Evolutionary conservation across 192 early-diverging fungal species (phyloP), one percentile per base, ranked within the genome.

Genomic region (Coemansia sp.): DNA sequence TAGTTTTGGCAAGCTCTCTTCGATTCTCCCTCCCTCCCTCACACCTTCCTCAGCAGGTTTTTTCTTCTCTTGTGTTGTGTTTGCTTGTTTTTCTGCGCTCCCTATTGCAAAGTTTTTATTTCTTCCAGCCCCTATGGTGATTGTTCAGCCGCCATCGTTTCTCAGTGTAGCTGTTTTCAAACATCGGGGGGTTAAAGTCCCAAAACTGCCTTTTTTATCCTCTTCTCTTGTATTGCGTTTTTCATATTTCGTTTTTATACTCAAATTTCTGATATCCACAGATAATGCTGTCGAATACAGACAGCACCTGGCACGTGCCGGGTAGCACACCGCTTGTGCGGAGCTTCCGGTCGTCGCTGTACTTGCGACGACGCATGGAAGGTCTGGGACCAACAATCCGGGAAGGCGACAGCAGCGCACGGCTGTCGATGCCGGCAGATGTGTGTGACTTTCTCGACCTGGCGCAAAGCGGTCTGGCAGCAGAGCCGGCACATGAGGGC

Each of bases 381-480:
- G 51, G 52, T 9, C 18, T 44, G 62, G 36, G 51, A 5, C 51
- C 61, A 23, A 46, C 18, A 37, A 55, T 47, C 25, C 28, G 25
- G 17, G 44, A 24, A 3, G 48, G 51, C 18, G 55, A 26, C 53
- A 51, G 59, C 58, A 56, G 14, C 12, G 25, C 53, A n/a, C 61
- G 71, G 26, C 63, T 73, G 61, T 67, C 71, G 56, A 67, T 73
- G 71, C 65, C 71, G 2, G 65, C 60, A 8, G 71, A 67, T 18
- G 63, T 73, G 28, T 61, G 62, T 56, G 65, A 73, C 15, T 55
- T 58, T 10, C 55, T 71, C 37, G 63, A 64, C 56, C 12, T 56
- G 28, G 58, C 58, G 50, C 47, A 36, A 12, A 26, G 61, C 60
- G 51, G 66, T 42, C 34, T 36, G 52, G 50, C 23, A 21, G 12